Evolutionary conservation across 177 flowering plant genomes (phyloP).

Genomic region (Viscum album): DNA sequence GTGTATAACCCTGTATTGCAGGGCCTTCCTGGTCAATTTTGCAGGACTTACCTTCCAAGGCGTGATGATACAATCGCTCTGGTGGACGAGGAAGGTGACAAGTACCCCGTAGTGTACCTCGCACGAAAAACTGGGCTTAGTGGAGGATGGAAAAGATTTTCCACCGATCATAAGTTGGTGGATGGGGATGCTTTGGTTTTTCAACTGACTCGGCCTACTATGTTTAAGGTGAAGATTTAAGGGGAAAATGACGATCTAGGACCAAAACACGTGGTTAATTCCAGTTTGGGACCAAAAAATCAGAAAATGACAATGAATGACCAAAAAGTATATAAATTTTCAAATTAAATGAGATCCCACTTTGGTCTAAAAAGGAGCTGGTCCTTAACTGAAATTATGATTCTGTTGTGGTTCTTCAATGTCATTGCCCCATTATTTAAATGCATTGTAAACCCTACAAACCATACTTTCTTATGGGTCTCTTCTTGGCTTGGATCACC

Average conservation of each 20-base stretch:
- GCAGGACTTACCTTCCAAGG: slow-evolving; percentile 39
- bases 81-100: slow-evolving; percentile 50
- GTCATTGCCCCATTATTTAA: not conserved
- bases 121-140: slow-evolving; percentile 49
- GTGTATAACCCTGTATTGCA: slow-evolving; percentile 32
- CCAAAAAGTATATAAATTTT: too few relatives aligned
- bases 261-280: not conserved
- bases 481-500: too few relatives aligned
- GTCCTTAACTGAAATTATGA: too few relatives aligned
- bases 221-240: slow-evolving; percentile 40
- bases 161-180: slow-evolving; percentile 40
- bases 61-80: slow-evolving; percentile 32
- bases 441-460: too few relatives aligned
- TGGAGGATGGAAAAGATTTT: slow-evolving; percentile 75
- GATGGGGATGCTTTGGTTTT: slow-evolving; percentile 73
- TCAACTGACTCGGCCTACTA: slow-evolving; percentile 30
- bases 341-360: not conserved
- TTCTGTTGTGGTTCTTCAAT: too few relatives aligned
- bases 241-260: not conserved
- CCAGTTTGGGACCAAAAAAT: not conserved
- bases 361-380: too few relatives aligned
- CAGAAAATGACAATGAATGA: too few relatives aligned
- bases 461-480: too few relatives aligned
- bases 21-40: slow-evolving; percentile 50
- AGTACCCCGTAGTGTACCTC: slow-evolving; percentile 35